A percentile compares a stretch with the other conserved stretches of the same genome.
Conservation (phyloP, 163 green algal genomes). For the Chloroidium sp. region DNA sequence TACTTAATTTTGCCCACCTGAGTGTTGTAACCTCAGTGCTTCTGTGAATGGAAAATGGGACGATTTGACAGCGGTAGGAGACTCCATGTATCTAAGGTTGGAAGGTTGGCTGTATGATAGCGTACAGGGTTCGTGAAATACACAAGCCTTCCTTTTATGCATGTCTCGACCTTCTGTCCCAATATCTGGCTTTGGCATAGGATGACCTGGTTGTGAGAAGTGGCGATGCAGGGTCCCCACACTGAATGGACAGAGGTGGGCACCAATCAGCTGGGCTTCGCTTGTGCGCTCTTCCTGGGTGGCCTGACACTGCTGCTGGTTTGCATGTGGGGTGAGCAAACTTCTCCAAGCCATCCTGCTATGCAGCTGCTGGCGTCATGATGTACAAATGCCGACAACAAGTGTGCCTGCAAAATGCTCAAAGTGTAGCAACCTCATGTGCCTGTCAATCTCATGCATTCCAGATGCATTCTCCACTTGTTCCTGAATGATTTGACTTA, state of each 20-base stretch:
- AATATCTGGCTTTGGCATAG: neutral
- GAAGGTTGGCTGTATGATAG: neutral
- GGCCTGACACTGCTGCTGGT: neutral
- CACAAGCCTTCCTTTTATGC: neutral
- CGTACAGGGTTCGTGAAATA: neutral
- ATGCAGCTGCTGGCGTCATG: neutral
- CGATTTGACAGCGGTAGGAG: neutral
- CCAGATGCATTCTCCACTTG: neutral
- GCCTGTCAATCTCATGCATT: neutral
- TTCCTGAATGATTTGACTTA: too few species aligned
- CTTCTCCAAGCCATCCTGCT: neutral
- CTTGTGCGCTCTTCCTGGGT: neutral
- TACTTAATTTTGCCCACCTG: neutral
- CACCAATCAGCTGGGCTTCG: neutral
- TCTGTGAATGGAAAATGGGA: neutral
- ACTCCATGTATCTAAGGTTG: neutral
- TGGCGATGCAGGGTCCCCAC: neutral
- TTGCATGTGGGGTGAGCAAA: neutral
- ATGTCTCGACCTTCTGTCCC: neutral
- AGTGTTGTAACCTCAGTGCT: neutral
- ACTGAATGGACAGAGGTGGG: neutral
- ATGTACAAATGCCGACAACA: neutral
- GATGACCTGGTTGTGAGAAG: neutral
- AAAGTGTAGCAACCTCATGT: neutral
- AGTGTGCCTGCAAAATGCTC: neutral